A percentile compares a stretch with the other conserved stretches of the same genome.
Conservation (phyloP, 2,329 filamentous ascomycete genomes). For the Lecanoromycetidae sp. region DNA sequence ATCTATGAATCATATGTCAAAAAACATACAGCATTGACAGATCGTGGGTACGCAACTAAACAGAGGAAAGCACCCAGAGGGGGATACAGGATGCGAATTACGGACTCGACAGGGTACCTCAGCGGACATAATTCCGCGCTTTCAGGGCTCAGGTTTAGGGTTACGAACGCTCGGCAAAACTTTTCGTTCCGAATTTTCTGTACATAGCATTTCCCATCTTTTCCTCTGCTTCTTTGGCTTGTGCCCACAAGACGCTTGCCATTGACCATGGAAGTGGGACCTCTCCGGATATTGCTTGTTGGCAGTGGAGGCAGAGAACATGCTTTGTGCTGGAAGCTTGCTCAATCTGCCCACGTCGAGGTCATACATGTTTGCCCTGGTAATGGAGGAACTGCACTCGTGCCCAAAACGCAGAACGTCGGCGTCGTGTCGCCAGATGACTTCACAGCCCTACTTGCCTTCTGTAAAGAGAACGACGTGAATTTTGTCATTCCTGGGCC, state of each 20-base stretch:
- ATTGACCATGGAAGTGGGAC: slow-evolving; percentile 1
- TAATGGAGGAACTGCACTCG: slow-evolving; percentile 72
- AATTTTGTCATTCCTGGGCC: slow-evolving; percentile 84
- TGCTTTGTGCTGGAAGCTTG: slow-evolving; percentile 85
- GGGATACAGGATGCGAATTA: too few species aligned
- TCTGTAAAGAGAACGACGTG: slow-evolving; percentile 60
- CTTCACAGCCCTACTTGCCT: slow-evolving; percentile 62
- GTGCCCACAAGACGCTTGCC: neutral
- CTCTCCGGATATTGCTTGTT: slow-evolving; percentile 58
- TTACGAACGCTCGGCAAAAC: too few species aligned
- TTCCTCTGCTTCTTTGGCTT: neutral
- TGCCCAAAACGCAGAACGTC: slow-evolving; percentile 61
- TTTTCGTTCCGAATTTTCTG: too few species aligned
- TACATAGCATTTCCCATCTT: too few species aligned
- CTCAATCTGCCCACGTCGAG: slow-evolving; percentile 66
- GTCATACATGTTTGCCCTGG: slow-evolving; percentile 51
- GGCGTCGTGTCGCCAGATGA: slow-evolving; percentile 57
- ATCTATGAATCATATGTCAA: too few species aligned
- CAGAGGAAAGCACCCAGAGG: too few species aligned
- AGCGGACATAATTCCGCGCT: too few species aligned
- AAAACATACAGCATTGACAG: too few species aligned
- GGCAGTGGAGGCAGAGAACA: slow-evolving; percentile 93
- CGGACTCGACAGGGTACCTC: too few species aligned
- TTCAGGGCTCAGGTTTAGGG: too few species aligned
- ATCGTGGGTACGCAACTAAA: too few species aligned